Base-by-base conservation (phyloP, 2,329 filamentous ascomycete genomes). In the Cercospora sojina region DNA sequence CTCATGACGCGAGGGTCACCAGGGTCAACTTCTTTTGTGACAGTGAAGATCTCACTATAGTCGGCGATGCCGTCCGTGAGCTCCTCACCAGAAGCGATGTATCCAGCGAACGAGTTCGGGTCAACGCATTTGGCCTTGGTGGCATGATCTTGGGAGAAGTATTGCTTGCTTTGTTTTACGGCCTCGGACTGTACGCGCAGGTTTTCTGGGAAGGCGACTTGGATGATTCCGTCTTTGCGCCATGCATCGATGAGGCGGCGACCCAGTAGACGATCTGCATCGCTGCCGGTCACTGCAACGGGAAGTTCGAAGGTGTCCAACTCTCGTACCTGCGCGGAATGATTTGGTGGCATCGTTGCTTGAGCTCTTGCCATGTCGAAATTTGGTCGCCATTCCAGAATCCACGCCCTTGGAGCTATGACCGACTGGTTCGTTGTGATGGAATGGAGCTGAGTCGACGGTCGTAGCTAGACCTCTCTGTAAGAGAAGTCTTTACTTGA, bases 1-100 rank as follows among this genome's bases (percentile, higher is more conserved):
- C 27, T 31, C 47, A 61, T 20, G 27, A 67, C 62, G 7, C 65
- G 61, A 31, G 55, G 35, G 38, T 67, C 65, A 29, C 41, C 51
- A 8, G 25, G 35, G 31, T 47, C 10, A 9, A 64, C 61, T 35
- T 67, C 65, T 53, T 67, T 67, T 3, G 65, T 67, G 16, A 67
- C 62, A 5, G 65, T 67, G 62, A 67, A 67, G 47, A 67, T 67
- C 35, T 67, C 65, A 16, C 55, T 60, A 38, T 67, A 67, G 47
- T 67, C 65, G 12, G 65, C 65, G 25, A 67, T 67, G 5, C 65
- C 65, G 27, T 64, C 65, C 20, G 65, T 67, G 57, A 67, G 51
- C 55, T 67, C 65, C 32, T 67, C 65, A 8, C 65, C 65, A 16
- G 61, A 64, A 18, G 65, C 65, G 8, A 67, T 67, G 27, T 67